These are phyloP conservation scores for Murraya koenigii DNA, from an alignment of 345 rosid genomes.

Conservation along the genomic window DNA sequence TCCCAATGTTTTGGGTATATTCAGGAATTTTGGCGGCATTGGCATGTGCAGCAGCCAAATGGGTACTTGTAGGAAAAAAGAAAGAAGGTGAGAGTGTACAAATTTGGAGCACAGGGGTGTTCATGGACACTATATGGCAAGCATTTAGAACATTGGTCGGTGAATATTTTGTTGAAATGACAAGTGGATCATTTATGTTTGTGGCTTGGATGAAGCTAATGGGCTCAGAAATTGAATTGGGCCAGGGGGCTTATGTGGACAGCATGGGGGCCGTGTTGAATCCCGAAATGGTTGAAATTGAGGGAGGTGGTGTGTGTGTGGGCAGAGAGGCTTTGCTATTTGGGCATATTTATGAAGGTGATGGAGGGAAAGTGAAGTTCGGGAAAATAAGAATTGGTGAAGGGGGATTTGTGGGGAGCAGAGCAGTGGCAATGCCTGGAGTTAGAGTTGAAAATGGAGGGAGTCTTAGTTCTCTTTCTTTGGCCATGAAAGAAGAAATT, in stretches of 20 bases:
- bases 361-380: slow-evolving; percentile 56
- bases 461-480: slow-evolving; percentile 37
- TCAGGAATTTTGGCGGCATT: slow-evolving; percentile 45
- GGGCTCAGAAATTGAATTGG: slow-evolving; percentile 50
- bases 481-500: slow-evolving; percentile 61
- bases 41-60: slow-evolving; percentile 46
- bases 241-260: slow-evolving; percentile 45
- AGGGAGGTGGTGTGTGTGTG: slow-evolving; percentile 42
- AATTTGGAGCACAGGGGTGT: slow-evolving; percentile 50
- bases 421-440: slow-evolving; percentile 61
- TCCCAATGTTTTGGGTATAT: slow-evolving; percentile 49
- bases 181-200: slow-evolving; percentile 39
- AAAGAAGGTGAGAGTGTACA: slow-evolving; percentile 42
- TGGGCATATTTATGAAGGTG: slow-evolving; percentile 67
- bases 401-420: slow-evolving; percentile 53
- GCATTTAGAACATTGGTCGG: slow-evolving; percentile 52
- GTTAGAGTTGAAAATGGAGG: slow-evolving; percentile 54
- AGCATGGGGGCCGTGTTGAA: slow-evolving; percentile 58
- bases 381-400: slow-evolving; percentile 49
- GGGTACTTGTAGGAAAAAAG: slow-evolving; percentile 61
- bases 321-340: slow-evolving; percentile 53
- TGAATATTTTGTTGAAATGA: slow-evolving; percentile 60
- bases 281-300: slow-evolving; percentile 69
- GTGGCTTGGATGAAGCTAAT: slow-evolving; percentile 54
- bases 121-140: slow-evolving; percentile 64